phyloP scores from a whole-genome alignment of 2,329 filamentous ascomycete genomes.

The Curvularia eragrostidis region DNA sequence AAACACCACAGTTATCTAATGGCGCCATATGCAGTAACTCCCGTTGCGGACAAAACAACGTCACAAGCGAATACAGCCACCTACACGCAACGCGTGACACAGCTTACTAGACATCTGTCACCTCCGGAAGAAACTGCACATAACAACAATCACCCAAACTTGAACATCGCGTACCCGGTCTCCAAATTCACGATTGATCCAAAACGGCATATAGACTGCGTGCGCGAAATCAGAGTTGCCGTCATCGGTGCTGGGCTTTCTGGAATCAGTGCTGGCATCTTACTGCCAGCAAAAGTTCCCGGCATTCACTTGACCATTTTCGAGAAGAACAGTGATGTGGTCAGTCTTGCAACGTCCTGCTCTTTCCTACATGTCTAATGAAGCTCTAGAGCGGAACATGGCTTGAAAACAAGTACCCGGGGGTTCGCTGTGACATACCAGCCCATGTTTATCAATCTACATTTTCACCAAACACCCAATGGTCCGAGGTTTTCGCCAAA shows the following conservation, averaged over 20 bases:
- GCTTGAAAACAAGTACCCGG: slow-evolving; percentile 49
- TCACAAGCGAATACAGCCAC: slow-evolving; percentile 20
- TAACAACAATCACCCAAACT: slow-evolving; percentile 15
- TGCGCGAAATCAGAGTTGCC: slow-evolving; percentile 56
- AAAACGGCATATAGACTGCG: slow-evolving; percentile 40
- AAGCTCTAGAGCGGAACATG: slow-evolving; percentile 39
- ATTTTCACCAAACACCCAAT: slow-evolving; percentile 54
- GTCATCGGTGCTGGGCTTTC: slow-evolving; percentile 70
- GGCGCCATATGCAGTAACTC: slow-evolving; percentile 24
- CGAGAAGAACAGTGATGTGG: slow-evolving; percentile 55
- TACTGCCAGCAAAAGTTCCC: slow-evolving; percentile 73
- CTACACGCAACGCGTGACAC: slow-evolving; percentile 35
- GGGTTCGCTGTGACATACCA: slow-evolving; percentile 43
- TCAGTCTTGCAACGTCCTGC: slow-evolving; percentile 10
- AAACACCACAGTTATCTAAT: slow-evolving; percentile 20
- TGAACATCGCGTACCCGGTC: slow-evolving; percentile 35
- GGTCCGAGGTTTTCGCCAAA: slow-evolving; percentile 52
- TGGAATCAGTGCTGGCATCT: slow-evolving; percentile 68
- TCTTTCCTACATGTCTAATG: background rate
- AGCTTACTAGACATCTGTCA: slow-evolving; percentile 37
- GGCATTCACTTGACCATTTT: slow-evolving; percentile 64
- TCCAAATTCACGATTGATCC: slow-evolving; percentile 38
- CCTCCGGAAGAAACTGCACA: slow-evolving; percentile 25
- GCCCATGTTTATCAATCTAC: slow-evolving; percentile 52
- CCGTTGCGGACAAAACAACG: slow-evolving; percentile 21